Percentiles rank a stretch among this genome's conserved stretches.
Evolutionary conservation across 2,329 filamentous ascomycete genomes (phyloP).

Genomic region (Aaosphaeria pasadenensis): DNA sequence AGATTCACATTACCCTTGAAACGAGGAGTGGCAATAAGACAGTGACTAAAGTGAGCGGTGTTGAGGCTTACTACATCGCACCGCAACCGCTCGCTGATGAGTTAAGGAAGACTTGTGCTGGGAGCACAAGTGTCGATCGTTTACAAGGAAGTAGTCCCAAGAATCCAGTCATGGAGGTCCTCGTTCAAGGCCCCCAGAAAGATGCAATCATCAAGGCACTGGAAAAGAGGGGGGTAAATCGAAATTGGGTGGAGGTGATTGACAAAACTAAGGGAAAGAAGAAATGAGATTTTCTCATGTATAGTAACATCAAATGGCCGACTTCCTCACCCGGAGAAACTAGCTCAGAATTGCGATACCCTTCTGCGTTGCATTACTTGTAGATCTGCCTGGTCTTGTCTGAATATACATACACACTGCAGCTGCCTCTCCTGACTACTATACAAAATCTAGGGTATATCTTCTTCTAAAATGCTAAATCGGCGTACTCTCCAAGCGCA

Average conservation of each 20-base stretch:
- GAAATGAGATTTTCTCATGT: conserved; percentile 10
- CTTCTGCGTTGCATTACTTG: no score
- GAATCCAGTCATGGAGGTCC: conserved; percentile 63
- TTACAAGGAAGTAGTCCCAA: conserved; percentile 59
- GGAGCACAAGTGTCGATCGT: conserved; percentile 63
- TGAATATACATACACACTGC: no score
- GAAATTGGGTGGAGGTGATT: conserved; percentile 60
- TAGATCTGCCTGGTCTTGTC: no score
- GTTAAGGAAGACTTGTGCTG: conserved; percentile 64
- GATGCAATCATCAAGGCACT: conserved; percentile 59
- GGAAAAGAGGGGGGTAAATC: conserved; percentile 56
- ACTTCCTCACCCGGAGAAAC: no score
- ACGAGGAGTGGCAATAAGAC: conserved; percentile 65
- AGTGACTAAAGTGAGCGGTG: conserved; percentile 59
- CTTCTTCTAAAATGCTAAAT: conserved; percentile 23
- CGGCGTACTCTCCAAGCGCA: conserved; percentile 43
- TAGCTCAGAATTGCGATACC: no score
- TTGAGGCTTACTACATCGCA: conserved; percentile 61
- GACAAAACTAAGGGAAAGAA: conserved; percentile 69
- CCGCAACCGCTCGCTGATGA: conserved; percentile 62
- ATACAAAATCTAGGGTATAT: conserved; percentile 1
- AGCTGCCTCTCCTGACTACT: no score
- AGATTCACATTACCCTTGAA: conserved; percentile 59
- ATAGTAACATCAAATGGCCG: no score
- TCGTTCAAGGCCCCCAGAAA: conserved; percentile 66